Evolutionary conservation across 176 grass and related monocot genomes (phyloP), one percentile per base, ranked within the genome.

Genomic region (Alloteropsis semialata): DNA sequence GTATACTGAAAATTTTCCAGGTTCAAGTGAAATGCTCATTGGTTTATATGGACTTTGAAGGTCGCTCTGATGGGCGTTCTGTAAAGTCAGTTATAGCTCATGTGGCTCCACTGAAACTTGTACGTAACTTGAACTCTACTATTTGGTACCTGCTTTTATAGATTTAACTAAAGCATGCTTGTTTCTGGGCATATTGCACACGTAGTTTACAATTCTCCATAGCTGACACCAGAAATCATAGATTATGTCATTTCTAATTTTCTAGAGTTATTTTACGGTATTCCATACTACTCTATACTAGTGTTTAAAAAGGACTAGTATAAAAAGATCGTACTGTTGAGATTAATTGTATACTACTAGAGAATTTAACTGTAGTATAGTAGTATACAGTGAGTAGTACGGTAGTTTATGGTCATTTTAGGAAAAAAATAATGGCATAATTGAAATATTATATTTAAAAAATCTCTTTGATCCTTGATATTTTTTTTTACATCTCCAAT

Each of bases 21-120:
- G 92, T 98, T 77, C 92, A 93, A 93, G 96, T 98, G 25, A 98
- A 93, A 83, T 98, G 96, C 82, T 88, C 86, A 62, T 82, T 98
- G 72, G 78, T 72, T 44, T 98, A 95, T 81, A 95, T 98, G 96
- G 96, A 98, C 86, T 98, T 98, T 95, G 96, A 98, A 89, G 96
- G 96, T 62, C 96, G 92, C 39, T 93, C 96, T 79, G 96, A 98
- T 90, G 91, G 92, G 22, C 92, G 92, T 74, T 98, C 96, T 10
- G 81, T 93, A 65, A 98, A 98, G 83, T 98, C 96, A 70, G 85
- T 98, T 86, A 85, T 98, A 67, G 75, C 91, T 85, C 96, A 98
- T 72, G 96, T 95, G 49, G 90, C 96, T 74, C 96, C 96, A 22
- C 81, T 95, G 71, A 98, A 98, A 93, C 92, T 95, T 86, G 96